These are phyloP conservation scores for Epichloe uncinata DNA, from an alignment of 2,329 filamentous ascomycete genomes.

Conservation along the genomic window DNA sequence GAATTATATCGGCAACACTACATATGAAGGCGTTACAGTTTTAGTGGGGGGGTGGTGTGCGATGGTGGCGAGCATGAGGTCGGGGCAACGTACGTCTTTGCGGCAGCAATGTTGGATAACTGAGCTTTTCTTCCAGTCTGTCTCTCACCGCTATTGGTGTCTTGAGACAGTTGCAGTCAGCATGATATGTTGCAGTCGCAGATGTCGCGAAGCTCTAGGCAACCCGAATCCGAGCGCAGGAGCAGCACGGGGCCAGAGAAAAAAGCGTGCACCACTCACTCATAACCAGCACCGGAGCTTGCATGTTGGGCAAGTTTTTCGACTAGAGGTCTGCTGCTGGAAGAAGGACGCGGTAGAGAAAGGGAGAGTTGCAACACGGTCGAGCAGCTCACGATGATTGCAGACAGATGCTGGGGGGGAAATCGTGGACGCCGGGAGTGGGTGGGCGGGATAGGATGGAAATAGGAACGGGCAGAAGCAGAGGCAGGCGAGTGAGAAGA, in stretches of 20 bases:
- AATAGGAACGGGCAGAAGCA: slow-evolving; percentile 4
- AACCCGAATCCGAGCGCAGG: neutral
- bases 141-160: slow-evolving; percentile 81
- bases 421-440: slow-evolving; percentile 1
- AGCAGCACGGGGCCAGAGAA: neutral
- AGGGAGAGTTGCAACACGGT: slow-evolving; percentile 1
- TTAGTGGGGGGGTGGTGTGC: slow-evolving; percentile 10
- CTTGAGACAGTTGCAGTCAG: slow-evolving; percentile 30
- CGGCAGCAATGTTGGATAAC: slow-evolving; percentile 94
- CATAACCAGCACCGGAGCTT: slow-evolving; percentile 47
- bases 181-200: slow-evolving; percentile 1
- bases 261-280: slow-evolving; percentile 26
- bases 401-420: slow-evolving; percentile 5
- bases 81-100: slow-evolving; percentile 63
- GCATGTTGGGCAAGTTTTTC: slow-evolving; percentile 31
- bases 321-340: slow-evolving; percentile 1
- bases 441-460: slow-evolving; percentile 4
- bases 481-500: slow-evolving; percentile 8
- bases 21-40: slow-evolving; percentile 21
- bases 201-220: neutral
- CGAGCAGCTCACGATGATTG: neutral
- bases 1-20: slow-evolving; percentile 95
- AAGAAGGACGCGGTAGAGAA: neutral
- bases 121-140: slow-evolving; percentile 95
- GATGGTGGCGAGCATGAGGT: slow-evolving; percentile 6